A percentile compares a stretch with the other conserved stretches of the same genome.
These are phyloP conservation scores for Leucocoprinus sp. DNA, from an alignment of 768 basidiomycete genomes.

Conservation along the genomic window DNA sequence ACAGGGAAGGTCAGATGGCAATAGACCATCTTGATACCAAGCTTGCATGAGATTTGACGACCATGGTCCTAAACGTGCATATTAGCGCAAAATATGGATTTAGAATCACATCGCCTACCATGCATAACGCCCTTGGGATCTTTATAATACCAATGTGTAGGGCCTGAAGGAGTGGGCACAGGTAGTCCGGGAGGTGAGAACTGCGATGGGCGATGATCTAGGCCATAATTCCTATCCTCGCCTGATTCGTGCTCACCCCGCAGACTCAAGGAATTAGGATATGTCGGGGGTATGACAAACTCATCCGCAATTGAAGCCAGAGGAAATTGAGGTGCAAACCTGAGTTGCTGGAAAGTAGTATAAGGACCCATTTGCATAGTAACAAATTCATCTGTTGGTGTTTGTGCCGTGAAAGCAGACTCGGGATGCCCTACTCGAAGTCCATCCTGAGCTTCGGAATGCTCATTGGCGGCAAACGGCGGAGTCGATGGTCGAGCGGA, in stretches of 20 bases:
- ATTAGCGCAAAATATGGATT: background rate
- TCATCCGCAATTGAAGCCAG: slow-evolving; percentile 83
- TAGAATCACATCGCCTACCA: slow-evolving; percentile 37
- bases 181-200: slow-evolving; percentile 78
- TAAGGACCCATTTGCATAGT: slow-evolving; percentile 75
- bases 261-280: slow-evolving; percentile 70
- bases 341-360: slow-evolving; percentile 86
- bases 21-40: slow-evolving; percentile 79
- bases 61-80: slow-evolving; percentile 59
- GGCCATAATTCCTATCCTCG: slow-evolving; percentile 21
- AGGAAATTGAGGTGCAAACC: slow-evolving; percentile 82
- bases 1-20: slow-evolving; percentile 81
- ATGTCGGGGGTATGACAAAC: slow-evolving; percentile 88
- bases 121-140: slow-evolving; percentile 78
- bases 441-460: slow-evolving; percentile 30
- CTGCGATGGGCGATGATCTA: slow-evolving; percentile 46
- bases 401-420: slow-evolving; percentile 21
- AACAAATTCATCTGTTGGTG: slow-evolving; percentile 60
- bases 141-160: slow-evolving; percentile 74
- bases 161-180: slow-evolving; percentile 56
- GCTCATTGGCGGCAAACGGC: slow-evolving; percentile 33
- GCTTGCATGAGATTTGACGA: slow-evolving; percentile 82
- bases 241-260: slow-evolving; percentile 56
- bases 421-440: slow-evolving; percentile 24
- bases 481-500: slow-evolving; percentile 26